phyloP scores from a whole-genome alignment of 2,329 filamentous ascomycete species.

The Hypoxylon rubiginosum region DNA sequence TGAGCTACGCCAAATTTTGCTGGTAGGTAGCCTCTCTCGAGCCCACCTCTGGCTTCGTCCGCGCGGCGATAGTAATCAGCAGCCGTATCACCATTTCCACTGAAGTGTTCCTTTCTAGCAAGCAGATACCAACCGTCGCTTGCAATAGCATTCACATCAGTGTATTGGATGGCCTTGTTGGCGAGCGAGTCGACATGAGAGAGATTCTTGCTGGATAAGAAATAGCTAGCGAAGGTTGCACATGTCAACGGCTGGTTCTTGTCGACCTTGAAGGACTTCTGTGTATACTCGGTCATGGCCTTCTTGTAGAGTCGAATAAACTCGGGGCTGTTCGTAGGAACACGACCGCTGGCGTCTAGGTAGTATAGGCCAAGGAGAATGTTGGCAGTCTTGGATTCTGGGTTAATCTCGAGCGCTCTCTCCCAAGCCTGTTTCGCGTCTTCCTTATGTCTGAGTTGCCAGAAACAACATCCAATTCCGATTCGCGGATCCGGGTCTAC shows the following conservation, averaged over 20 bases:
- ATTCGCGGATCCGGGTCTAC: slow-evolving; percentile 95
- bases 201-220: slow-evolving; percentile 84
- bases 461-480: slow-evolving; percentile 96
- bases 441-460: slow-evolving; percentile 95
- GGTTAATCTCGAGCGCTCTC: slow-evolving; percentile 82
- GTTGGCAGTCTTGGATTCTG: slow-evolving; percentile 89
- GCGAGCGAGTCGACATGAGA: slow-evolving; percentile 87
- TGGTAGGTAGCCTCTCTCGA: slow-evolving; percentile 91
- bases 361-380: slow-evolving; percentile 92
- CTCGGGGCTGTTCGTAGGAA: slow-evolving; percentile 84
- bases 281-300: slow-evolving; percentile 94
- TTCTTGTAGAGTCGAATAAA: slow-evolving; percentile 90
- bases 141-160: slow-evolving; percentile 95
- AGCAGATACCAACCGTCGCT: slow-evolving; percentile 98
- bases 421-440: slow-evolving; percentile 94
- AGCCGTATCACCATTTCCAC: slow-evolving; percentile 79
- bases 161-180: slow-evolving; percentile 93
- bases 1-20: slow-evolving; percentile 96
- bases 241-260: slow-evolving; percentile 92
- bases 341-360: slow-evolving; percentile 85
- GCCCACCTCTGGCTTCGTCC: slow-evolving; percentile 90
- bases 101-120: slow-evolving; percentile 90
- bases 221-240: slow-evolving; percentile 90
- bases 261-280: slow-evolving; percentile 93
- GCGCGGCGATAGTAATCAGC: slow-evolving; percentile 89